These are phyloP conservation scores for Gleditsia sinensis DNA, from an alignment of 306 rosid genomes.

Conservation along the genomic window DNA sequence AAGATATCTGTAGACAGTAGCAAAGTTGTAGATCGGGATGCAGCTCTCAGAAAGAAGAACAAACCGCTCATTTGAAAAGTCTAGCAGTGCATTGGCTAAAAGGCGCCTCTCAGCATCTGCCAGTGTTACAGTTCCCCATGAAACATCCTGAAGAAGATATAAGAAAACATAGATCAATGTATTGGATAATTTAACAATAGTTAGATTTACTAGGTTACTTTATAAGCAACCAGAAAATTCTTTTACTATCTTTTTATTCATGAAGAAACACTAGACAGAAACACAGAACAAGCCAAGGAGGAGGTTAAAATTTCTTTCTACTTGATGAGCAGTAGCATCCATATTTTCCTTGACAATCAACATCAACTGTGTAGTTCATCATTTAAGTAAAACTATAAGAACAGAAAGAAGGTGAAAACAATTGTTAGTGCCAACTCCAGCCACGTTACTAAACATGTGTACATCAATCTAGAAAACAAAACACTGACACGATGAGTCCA, in stretches of 20 bases:
- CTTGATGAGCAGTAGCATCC: background rate
- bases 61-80: conserved; percentile 87
- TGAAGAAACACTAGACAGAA: background rate
- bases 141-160: conserved; percentile 57
- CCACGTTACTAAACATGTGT: background rate
- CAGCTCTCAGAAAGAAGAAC: conserved; percentile 94
- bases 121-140: conserved; percentile 80
- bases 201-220: background rate
- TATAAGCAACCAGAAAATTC: background rate
- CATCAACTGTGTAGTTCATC: background rate
- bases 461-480: background rate
- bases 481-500: background rate
- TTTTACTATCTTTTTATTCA: background rate
- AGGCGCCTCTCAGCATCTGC: conserved; percentile 95
- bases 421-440: background rate
- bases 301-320: background rate
- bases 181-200: background rate
- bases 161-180: background rate
- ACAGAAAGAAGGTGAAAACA: background rate
- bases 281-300: background rate
- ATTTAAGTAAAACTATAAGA: background rate
- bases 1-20: conserved; percentile 76
- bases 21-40: conserved; percentile 85
- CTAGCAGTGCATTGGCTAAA: conserved; percentile 83
- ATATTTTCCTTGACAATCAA: conserved; percentile 7